phyloP scores from a whole-genome alignment of 2,329 filamentous ascomycete genomes.

The Ceratocystiopsis brevicomis region DNA sequence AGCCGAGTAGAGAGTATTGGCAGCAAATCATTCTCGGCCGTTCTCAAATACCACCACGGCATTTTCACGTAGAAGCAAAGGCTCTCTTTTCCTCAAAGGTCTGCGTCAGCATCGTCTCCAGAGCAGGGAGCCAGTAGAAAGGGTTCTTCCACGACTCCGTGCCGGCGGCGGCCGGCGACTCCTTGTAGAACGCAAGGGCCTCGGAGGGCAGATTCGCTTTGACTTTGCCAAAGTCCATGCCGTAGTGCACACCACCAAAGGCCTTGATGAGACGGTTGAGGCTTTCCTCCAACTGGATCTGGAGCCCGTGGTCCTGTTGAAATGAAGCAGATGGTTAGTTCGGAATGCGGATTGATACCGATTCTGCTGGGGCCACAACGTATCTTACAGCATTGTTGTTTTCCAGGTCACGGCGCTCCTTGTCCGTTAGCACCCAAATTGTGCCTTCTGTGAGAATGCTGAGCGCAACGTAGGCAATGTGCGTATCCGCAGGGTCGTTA shows the following conservation, averaged over 20 bases:
- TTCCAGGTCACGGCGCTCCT: conserved; percentile 8
- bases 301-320: conserved; percentile 2
- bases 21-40: too few relatives aligned
- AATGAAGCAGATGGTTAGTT: too few relatives aligned
- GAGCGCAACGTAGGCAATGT: conserved; percentile 7
- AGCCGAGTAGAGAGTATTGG: too few relatives aligned
- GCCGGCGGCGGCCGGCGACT: not conserved
- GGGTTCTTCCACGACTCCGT: conserved; percentile 1
- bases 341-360: not conserved
- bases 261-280: conserved; percentile 3
- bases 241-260: conserved; percentile 1
- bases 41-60: too few relatives aligned
- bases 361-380: not conserved
- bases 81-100: too few relatives aligned
- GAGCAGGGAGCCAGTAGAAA: conserved; percentile 4
- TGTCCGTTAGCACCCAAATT: conserved; percentile 7
- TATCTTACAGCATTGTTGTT: conserved; percentile 6
- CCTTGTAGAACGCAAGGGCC: not conserved
- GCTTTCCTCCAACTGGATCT: conserved; percentile 4
- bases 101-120: not conserved
- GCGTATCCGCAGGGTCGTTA: not conserved
- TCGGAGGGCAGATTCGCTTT: not conserved
- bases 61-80: too few relatives aligned
- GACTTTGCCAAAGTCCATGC: not conserved
- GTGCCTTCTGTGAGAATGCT: conserved; percentile 7